Evolutionary conservation across 2,329 filamentous ascomycete genomes (phyloP).

Genomic region (Colletotrichum sp.): DNA sequence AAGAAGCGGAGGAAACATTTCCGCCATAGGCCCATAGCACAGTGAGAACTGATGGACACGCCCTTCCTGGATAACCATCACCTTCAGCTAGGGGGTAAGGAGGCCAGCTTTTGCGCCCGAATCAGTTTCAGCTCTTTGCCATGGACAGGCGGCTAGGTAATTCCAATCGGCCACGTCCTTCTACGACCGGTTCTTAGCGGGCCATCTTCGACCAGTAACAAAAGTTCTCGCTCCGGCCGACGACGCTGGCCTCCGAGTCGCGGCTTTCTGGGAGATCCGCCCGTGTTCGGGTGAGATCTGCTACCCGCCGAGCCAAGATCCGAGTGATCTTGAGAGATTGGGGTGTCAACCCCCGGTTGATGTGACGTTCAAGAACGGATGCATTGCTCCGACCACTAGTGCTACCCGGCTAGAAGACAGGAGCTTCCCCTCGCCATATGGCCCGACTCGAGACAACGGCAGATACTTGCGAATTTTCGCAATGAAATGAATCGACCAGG

Average conservation of each 20-base stretch:
- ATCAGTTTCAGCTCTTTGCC: background rate
- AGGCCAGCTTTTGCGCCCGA: background rate
- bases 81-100: background rate
- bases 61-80: background rate
- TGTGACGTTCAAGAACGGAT: background rate
- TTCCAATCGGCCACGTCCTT: background rate
- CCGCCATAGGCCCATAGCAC: too few relatives aligned
- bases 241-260: background rate
- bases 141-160: background rate
- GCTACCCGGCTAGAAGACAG: background rate
- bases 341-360: background rate
- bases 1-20: background rate
- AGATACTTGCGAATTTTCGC: background rate
- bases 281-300: background rate
- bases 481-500: background rate
- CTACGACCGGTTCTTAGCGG: background rate
- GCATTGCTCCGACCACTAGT: background rate
- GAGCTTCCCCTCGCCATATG: background rate
- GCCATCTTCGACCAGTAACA: background rate
- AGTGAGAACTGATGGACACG: background rate
- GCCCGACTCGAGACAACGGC: rapidly evolving
- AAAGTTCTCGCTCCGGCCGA: background rate
- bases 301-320: background rate
- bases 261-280: background rate
- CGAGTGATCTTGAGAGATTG: background rate